phyloP scores from a whole-genome alignment of 345 rosid genomes.

The Sisymbrium altissimum region DNA sequence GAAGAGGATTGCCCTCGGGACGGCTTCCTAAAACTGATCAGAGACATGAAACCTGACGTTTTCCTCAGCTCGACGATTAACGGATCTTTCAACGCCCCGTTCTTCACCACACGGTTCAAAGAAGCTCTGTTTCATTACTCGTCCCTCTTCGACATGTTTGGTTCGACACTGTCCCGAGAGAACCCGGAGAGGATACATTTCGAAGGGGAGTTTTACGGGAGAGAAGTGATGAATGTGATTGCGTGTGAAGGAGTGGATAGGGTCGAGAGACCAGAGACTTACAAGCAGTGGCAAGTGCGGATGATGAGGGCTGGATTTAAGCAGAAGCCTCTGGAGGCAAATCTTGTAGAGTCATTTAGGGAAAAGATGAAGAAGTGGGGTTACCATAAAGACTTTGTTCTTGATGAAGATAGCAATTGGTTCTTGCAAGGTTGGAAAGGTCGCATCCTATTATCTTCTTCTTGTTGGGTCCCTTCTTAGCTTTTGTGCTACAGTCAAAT shows the following conservation, averaged over 20 bases:
- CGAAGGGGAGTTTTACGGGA: conserved; percentile 63
- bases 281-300: conserved; percentile 76
- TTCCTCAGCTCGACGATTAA: conserved; percentile 48
- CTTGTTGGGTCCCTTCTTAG: conserved; percentile 65
- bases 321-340: conserved; percentile 45
- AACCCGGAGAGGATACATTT: conserved; percentile 47
- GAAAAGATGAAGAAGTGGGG: conserved; percentile 38
- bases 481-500: background rate
- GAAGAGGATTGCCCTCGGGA: conserved; percentile 56
- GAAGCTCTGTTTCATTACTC: conserved; percentile 81
- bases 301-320: conserved; percentile 62
- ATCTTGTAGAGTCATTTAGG: conserved; percentile 37
- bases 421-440: conserved; percentile 95
- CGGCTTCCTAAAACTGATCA: conserved; percentile 51
- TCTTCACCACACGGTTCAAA: conserved; percentile 66
- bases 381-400: conserved; percentile 69
- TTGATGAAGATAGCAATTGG: conserved; percentile 65
- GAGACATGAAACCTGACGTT: conserved; percentile 53
- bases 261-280: conserved; percentile 78
- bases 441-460: conserved; percentile 53
- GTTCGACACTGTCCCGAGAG: conserved; percentile 44
- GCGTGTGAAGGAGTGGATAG: conserved; percentile 84
- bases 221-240: conserved; percentile 58
- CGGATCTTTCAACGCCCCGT: conserved; percentile 75
- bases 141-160: conserved; percentile 61